A percentile compares a stretch with the other conserved stretches of the same genome.
Conservation (phyloP, 2,329 filamentous ascomycete genomes). For the Hypocreales sp. region DNA sequence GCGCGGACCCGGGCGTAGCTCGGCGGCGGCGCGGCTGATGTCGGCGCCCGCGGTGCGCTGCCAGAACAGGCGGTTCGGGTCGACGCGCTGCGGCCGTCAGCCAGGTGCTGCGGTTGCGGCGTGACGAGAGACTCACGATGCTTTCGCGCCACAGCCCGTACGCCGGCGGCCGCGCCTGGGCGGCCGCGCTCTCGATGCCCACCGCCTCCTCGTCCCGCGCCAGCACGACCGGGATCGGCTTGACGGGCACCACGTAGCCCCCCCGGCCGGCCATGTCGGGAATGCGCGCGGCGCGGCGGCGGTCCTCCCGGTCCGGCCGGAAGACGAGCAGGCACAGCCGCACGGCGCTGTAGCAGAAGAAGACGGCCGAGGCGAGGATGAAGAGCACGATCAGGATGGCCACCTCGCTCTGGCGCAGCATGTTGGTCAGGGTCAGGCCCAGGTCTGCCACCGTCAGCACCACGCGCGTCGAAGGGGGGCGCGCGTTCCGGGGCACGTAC, state of each 20-base stretch:
- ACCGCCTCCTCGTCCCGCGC: slow-evolving; percentile 58
- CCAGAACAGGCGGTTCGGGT: slow-evolving; percentile 73
- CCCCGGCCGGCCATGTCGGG: slow-evolving; percentile 35
- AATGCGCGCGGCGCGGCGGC: slow-evolving; percentile 6
- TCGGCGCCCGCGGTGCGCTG: slow-evolving; percentile 44
- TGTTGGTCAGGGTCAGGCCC: slow-evolving; percentile 50
- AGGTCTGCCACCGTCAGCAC: slow-evolving; percentile 41
- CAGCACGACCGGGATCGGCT: slow-evolving; percentile 64
- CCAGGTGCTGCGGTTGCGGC: neutral
- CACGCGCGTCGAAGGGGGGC: neutral
- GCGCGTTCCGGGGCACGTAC: slow-evolving; percentile 31
- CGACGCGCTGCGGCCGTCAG: slow-evolving; percentile 40
- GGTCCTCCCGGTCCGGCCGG: slow-evolving; percentile 22
- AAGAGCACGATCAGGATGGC: slow-evolving; percentile 68
- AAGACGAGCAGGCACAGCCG: slow-evolving; percentile 54
- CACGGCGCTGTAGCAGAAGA: slow-evolving; percentile 69
- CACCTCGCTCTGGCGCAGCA: slow-evolving; percentile 51
- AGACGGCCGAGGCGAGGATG: slow-evolving; percentile 56
- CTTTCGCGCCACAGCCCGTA: slow-evolving; percentile 77
- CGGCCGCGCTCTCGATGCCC: slow-evolving; percentile 36
- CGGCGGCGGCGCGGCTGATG: slow-evolving; percentile 10
- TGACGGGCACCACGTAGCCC: slow-evolving; percentile 53
- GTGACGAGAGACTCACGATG: slow-evolving; percentile 65
- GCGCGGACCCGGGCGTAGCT: slow-evolving; percentile 21
- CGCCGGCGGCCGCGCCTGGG: slow-evolving; percentile 56